Conservation (phyloP, 2,329 filamentous ascomycete genomes). For the Fusarium redolens region DNA sequence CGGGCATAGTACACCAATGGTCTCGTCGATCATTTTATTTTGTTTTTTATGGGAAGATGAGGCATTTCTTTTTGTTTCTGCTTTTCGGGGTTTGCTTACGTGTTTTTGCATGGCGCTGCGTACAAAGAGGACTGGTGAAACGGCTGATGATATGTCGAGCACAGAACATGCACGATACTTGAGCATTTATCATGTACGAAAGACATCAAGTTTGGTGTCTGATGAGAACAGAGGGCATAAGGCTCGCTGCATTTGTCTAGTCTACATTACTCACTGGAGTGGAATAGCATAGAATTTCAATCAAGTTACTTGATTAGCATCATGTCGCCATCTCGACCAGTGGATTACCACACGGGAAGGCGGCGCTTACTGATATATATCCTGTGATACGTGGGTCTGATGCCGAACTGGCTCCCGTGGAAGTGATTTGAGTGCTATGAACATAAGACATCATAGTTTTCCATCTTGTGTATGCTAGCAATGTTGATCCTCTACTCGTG, state of each 20-base stretch:
- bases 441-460: neutral
- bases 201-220: conserved; percentile 15
- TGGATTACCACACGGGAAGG: neutral
- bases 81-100: conserved; percentile 15
- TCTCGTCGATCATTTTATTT: conserved; percentile 18
- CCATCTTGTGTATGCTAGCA: neutral
- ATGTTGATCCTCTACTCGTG: neutral
- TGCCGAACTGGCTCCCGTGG: neutral
- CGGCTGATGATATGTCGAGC: conserved; percentile 26
- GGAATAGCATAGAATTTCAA: conserved; percentile 23
- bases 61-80: neutral
- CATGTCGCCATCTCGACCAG: neutral
- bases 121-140: conserved; percentile 36
- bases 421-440: neutral
- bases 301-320: conserved; percentile 18
- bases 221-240: conserved; percentile 7
- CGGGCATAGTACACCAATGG: conserved; percentile 18
- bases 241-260: conserved; percentile 17
- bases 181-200: conserved; percentile 30
- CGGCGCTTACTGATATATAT: neutral
- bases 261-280: conserved; percentile 12
- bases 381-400: neutral
- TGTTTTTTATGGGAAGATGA: conserved; percentile 6
- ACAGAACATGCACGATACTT: conserved; percentile 32
- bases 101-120: conserved; percentile 42